Evolutionary conservation across 2,329 filamentous ascomycete species (phyloP).

Genomic region (Apiospora rasikravindrae): DNA sequence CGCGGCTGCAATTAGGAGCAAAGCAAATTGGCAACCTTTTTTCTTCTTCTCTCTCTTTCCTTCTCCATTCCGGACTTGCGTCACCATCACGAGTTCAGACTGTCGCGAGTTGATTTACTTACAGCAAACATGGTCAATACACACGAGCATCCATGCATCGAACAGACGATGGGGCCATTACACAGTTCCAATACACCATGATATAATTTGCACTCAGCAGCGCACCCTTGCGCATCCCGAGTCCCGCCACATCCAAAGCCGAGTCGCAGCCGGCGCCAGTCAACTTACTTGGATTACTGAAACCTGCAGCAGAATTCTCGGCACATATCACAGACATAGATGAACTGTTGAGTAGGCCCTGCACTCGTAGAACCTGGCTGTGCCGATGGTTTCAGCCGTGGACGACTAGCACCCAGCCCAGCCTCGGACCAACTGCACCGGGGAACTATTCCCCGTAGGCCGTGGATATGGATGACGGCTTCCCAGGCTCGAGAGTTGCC

Average conservation of each 20-base stretch:
- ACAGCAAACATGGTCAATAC: background rate
- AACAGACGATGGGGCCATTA: background rate
- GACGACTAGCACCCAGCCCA: conserved; percentile 6
- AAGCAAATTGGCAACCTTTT: conserved; percentile 11
- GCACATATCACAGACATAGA: conserved; percentile 1
- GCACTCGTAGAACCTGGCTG: background rate
- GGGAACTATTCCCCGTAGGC: background rate
- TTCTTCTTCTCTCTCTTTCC: background rate
- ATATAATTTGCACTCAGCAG: background rate
- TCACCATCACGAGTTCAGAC: conserved; percentile 13
- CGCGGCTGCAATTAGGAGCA: background rate
- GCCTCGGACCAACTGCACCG: background rate
- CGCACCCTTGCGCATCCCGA: conserved; percentile 5
- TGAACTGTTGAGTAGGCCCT: background rate
- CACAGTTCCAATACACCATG: background rate
- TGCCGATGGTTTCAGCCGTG: conserved; percentile 14
- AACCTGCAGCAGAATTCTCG: conserved; percentile 10
- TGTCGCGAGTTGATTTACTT: background rate
- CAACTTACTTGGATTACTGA: background rate
- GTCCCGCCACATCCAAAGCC: background rate
- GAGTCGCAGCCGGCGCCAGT: background rate
- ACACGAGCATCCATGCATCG: background rate
- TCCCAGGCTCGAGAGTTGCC: background rate
- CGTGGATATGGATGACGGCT: background rate
- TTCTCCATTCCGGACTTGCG: conserved; percentile 3